Conservation (phyloP, 352 stramenopile species). For the Pythium brachiatum region DNA sequence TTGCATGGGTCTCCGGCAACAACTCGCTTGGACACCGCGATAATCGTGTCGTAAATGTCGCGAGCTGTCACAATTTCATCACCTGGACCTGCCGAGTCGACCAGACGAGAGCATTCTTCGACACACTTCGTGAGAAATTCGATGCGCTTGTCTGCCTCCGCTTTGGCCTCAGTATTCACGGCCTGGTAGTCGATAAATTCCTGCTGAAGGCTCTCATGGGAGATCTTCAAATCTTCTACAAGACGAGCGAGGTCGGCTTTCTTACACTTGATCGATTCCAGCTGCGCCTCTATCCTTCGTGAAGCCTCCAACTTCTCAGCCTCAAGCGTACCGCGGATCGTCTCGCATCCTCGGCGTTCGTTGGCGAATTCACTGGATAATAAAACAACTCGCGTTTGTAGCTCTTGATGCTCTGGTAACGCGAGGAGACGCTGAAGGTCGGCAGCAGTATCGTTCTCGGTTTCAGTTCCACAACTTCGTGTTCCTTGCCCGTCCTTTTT, state of each 20-base stretch:
- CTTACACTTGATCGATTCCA: neutral
- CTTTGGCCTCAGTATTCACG: slow-evolving; percentile 18
- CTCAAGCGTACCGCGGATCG: neutral
- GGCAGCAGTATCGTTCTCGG: neutral
- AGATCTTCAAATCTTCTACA: slow-evolving; percentile 2
- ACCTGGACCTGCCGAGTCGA: slow-evolving; percentile 13
- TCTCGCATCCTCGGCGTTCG: neutral
- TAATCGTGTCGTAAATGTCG: slow-evolving; percentile 40
- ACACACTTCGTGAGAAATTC: slow-evolving; percentile 44
- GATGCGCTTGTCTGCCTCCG: slow-evolving; percentile 41
- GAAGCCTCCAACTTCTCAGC: neutral
- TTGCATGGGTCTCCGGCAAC: neutral
- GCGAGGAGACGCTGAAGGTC: slow-evolving; percentile 7
- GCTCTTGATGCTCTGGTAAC: slow-evolving; percentile 6
- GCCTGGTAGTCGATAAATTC: slow-evolving; percentile 39
- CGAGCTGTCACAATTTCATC: slow-evolving; percentile 25
- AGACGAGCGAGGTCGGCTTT: neutral
- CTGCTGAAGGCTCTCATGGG: slow-evolving; percentile 23
- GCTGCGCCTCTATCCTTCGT: neutral
- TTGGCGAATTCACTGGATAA: slow-evolving; percentile 14
- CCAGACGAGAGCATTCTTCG: slow-evolving; percentile 34
- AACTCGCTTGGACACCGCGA: slow-evolving; percentile 29
- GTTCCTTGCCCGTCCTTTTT: slow-evolving; percentile 3
- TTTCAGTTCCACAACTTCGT: slow-evolving; percentile 18
- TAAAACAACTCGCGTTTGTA: slow-evolving; percentile 8